Evolutionary conservation across 176 grass and related monocot genomes (phyloP), one percentile per base, ranked within the genome.

Genomic region (Pontederia paniculata): DNA sequence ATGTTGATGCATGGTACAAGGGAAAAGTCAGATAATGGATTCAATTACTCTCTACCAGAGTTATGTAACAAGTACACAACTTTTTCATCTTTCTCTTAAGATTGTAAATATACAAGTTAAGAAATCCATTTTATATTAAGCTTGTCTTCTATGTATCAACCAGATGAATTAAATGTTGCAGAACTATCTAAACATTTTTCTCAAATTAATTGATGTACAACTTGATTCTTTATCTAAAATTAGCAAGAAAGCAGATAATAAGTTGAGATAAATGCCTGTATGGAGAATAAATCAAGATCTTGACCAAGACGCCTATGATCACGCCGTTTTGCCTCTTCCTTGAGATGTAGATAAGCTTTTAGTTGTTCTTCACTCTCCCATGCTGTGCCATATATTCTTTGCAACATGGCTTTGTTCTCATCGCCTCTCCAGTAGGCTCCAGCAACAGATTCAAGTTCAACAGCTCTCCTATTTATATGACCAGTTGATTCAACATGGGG

Each of bases 241-340:
- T 2, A 42, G n/a, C n/a, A 23, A 9, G 60, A 69, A 73, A 54
- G 48, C 41, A n/a, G 51, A 45, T 47, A n/a, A n/a, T n/a, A 44
- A 45, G 48, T 53, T 50, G 12, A 72, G 75, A 20, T 14, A 45
- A 37, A 37, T 69, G 91, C 93, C 83, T 98, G 86, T 74, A 98
- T 86, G 43, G 93, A 98, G 74, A 98, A 98, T 31, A 98, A 80
- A 84, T 98, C 86, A 81, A 98, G 93, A 49, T 88, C 93, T 66
- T 91, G 86, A 66, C 93, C 93, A n/a, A 98, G 31, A 50, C 93
- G 83, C 23, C 86, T 80, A 76, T 98, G 93, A 73, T 98, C 93
- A 14, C 93, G 74, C 20, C 83, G 83, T 62, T 91, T 91, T 41
- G 93, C 86, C 69, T 98, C 93, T 69, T 98, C 83, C 54, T 91